Evolutionary conservation across 768 basidiomycete species (phyloP).

Genomic region (Mycena alexandri): DNA sequence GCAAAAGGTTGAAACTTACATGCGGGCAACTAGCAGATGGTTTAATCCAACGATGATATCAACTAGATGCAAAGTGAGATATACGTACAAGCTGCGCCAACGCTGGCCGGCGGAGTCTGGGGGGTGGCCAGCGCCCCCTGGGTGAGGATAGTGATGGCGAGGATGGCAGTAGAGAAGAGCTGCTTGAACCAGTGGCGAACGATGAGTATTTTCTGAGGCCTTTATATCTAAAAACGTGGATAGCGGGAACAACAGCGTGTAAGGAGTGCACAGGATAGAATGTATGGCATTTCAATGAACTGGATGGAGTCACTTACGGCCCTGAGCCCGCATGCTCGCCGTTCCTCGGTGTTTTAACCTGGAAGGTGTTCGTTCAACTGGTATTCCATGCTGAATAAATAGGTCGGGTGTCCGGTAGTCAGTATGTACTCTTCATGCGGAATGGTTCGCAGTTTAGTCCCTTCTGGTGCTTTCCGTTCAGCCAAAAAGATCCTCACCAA

Average conservation of each 20-base stretch:
- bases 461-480: no score
- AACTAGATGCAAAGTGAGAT: no score
- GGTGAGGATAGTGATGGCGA: conserved; percentile 6
- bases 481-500: no score
- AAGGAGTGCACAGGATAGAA: neutral
- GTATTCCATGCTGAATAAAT: no score
- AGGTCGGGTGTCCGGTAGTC: no score
- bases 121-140: conserved; percentile 11
- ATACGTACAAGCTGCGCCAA: conserved; percentile 18
- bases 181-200: neutral
- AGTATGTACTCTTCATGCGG: no score
- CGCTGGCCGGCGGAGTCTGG: conserved; percentile 14
- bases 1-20: conserved; percentile 21
- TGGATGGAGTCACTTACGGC: conserved; percentile 2
- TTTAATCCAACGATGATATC: no score
- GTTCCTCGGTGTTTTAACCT: neutral
- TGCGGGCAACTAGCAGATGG: neutral
- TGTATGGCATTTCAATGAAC: neutral
- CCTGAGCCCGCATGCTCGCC: conserved; percentile 2
- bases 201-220: neutral
- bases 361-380: no score
- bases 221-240: conserved; percentile 11
- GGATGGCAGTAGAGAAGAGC: conserved; percentile 12
- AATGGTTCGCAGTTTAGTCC: no score
- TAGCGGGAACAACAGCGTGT: conserved; percentile 9